Evolutionary conservation across 768 basidiomycete genomes (phyloP), one percentile per base, ranked within the genome.

Genomic region (Lactifluus pinguis): DNA sequence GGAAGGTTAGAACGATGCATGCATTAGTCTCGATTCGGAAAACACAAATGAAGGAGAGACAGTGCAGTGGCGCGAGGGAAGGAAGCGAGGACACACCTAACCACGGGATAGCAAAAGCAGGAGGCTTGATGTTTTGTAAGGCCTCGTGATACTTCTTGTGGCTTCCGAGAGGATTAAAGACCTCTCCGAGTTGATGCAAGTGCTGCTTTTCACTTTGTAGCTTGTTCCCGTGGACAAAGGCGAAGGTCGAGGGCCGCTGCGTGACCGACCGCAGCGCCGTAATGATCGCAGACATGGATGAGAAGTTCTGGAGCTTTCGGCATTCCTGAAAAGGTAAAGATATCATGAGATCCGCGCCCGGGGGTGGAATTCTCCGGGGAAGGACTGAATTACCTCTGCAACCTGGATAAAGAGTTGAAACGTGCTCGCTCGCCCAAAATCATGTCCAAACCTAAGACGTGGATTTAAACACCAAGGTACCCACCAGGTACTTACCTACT

Each of bases 341-440:
- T 21, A 41, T 19, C 19, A 30, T 29, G 49, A 49, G 49, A 30
- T 15, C 15, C 4, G 14, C 30, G 29, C 7, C 14, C 29, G 25
- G 8, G 17, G 3, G 17, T 0, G 17, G 14, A 42, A 42, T 42
- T 42, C 17, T 38, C 10, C 32, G 30, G 9, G 11, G 30, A 10
- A 8, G 52, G 13, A 30, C 15, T 29, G 25, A 65, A 73, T 62
- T 53, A 78, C 79, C 52, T 69, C 61, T 10, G 79, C 77, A 7
- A 74, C 70, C 60, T 76, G 70, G 49, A 79, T 70, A 61, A 79
- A 80, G 62, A 75, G 78, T 60, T 74, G 78, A 49, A 79, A 70
- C 11, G 75, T 75, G 17, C 72, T 70, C 6, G 71, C 73, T 9
- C 80, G 70, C 21, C 65, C 59, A 47, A 74, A 69, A 21, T 76